Base-by-base conservation (phyloP, 768 basidiomycete species). In the Mycena rebaudengoi region DNA sequence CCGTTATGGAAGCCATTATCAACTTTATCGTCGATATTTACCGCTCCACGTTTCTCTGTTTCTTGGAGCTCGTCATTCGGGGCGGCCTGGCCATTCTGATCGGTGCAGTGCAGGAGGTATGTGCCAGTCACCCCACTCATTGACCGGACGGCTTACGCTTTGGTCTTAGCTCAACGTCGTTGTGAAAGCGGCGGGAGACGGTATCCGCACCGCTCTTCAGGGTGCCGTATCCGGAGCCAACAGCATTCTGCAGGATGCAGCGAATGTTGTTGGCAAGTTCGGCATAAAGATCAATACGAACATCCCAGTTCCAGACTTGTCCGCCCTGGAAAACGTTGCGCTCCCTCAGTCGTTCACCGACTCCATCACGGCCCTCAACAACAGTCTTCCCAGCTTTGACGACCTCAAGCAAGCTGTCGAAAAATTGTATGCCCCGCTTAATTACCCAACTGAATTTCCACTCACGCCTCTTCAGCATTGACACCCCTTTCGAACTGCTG, bases 21-120 rank as follows among this genome's bases (percentile, higher is more conserved):
- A 95, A 93, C 70, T 98, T 99, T 76, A 86, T 98, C 66, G 86
- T 99, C 67, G 91, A 95, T 77, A 87, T 91, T 45, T 99, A 98
- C 73, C 91, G 96, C 39, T 96, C 95, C 4, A 92, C 96, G 4
- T 90, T 97, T 71, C 84, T 99, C 53, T 99, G 97, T 75, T 95
- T 98, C 69, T 79, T 98, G 66, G 95, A 99, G 76, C 84, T 99
- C 43, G 88, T 93, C 23, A 88, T 99, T 11, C 84, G 89, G 28
- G 95, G 95, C 18, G 90, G 86, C 7, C 81, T 99, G 52, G 84
- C 87, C 25, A 79, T 98, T 56, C 79, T 98, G 45, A 94, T 98
- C 50, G 83, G 80, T 48, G 95, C 94, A 7, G 93, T 95, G 0
- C 81, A 94, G 66, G 91, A 91, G 80, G 96, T 96, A 67, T 64